phyloP scores from a whole-genome alignment of 768 basidiomycete genomes.

The Pleurotus cornucopiae region DNA sequence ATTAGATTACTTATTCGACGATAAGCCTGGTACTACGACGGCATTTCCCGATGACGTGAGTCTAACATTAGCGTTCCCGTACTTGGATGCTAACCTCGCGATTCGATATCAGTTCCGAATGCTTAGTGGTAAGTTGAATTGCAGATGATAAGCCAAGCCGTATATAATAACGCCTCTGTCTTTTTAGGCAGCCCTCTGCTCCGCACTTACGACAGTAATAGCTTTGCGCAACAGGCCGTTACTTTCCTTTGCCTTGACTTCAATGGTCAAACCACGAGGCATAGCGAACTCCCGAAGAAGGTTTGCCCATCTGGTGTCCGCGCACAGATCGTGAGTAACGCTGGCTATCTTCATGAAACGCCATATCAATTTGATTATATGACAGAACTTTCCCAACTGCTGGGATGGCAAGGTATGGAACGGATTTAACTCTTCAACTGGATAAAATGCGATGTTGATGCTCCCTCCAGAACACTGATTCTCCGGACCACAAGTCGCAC shows the following conservation, averaged over 20 bases:
- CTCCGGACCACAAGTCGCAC: slow-evolving; percentile 34
- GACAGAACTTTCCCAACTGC: slow-evolving; percentile 49
- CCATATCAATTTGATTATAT: slow-evolving; percentile 7
- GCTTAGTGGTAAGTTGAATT: slow-evolving; percentile 36
- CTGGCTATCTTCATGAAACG: slow-evolving; percentile 6
- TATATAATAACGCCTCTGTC: not conserved
- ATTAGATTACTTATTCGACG: slow-evolving; percentile 45
- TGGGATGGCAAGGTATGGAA: slow-evolving; percentile 48
- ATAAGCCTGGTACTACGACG: slow-evolving; percentile 41
- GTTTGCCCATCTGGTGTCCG: slow-evolving; percentile 44
- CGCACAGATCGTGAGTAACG: slow-evolving; percentile 36
- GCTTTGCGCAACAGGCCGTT: slow-evolving; percentile 41
- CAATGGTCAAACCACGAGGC: slow-evolving; percentile 31
- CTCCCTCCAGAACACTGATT: slow-evolving; percentile 30
- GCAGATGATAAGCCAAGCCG: not conserved
- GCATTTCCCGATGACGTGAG: slow-evolving; percentile 53
- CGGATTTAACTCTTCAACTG: slow-evolving; percentile 12
- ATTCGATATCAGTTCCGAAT: slow-evolving; percentile 41
- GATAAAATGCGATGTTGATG: slow-evolving; percentile 7
- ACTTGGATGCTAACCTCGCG: too few species aligned
- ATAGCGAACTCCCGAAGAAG: slow-evolving; percentile 33
- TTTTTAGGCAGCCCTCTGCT: slow-evolving; percentile 37
- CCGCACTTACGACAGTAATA: slow-evolving; percentile 42
- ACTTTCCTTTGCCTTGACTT: slow-evolving; percentile 47
- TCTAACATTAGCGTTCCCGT: slow-evolving; percentile 1